Evolutionary conservation across 179 eudicot genomes (phyloP).

Genomic region (Spinacia oleracea): DNA sequence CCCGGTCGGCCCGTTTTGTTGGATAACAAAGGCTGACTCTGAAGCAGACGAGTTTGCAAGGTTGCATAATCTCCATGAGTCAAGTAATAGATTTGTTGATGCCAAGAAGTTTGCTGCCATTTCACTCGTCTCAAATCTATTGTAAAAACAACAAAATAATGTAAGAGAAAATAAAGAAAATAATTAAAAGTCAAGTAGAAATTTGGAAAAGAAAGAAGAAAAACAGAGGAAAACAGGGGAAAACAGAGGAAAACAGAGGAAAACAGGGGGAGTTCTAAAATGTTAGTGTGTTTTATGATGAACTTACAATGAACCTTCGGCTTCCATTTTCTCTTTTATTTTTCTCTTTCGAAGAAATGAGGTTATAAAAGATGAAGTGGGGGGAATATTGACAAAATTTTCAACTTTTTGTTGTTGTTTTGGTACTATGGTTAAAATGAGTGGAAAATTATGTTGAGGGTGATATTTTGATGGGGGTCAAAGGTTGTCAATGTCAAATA

Average conservation of each 20-base stretch:
- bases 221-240: too few species aligned
- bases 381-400: background rate
- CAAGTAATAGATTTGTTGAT: slow-evolving; percentile 57
- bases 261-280: slow-evolving; percentile 4
- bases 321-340: slow-evolving; percentile 30
- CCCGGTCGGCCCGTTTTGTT: slow-evolving; percentile 39
- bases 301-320: slow-evolving; percentile 43
- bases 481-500: slow-evolving; percentile 14
- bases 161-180: background rate
- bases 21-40: slow-evolving; percentile 32
- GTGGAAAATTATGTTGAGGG: slow-evolving; percentile 19
- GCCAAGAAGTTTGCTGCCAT: slow-evolving; percentile 65
- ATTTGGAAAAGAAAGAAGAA: background rate
- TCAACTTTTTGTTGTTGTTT: background rate
- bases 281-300: background rate
- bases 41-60: slow-evolving; percentile 44
- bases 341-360: background rate
- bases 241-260: background rate
- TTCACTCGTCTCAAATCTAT: slow-evolving; percentile 87
- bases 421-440: background rate
- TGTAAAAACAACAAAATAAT: background rate
- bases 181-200: background rate
- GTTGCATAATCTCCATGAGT: slow-evolving; percentile 68
- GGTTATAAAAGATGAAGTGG: background rate
- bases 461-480: slow-evolving; percentile 21